phyloP scores from a whole-genome alignment of 2,329 filamentous ascomycete genomes.

The Ciborinia camelliae region DNA sequence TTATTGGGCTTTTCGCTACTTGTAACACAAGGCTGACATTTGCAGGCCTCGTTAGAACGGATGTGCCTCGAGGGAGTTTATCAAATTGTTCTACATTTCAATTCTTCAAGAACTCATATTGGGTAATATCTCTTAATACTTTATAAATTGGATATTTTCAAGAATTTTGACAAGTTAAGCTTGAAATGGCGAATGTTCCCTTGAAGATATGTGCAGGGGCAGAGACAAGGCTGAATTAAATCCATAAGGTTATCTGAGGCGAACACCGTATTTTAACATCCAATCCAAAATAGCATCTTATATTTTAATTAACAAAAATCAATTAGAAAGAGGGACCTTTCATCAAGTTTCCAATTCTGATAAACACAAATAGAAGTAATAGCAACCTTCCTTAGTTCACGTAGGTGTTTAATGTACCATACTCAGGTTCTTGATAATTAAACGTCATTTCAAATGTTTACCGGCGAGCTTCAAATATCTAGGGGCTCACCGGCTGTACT shows the following conservation, averaged over 20 bases:
- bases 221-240: neutral
- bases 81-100: neutral
- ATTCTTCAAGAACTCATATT: neutral
- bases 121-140: neutral
- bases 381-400: neutral
- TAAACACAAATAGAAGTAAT: neutral
- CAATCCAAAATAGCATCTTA: too few species aligned
- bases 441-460: neutral
- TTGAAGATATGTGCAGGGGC: too few species aligned
- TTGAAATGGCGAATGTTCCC: neutral
- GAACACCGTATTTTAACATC: too few species aligned
- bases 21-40: constrained; percentile 1
- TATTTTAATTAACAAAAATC: too few species aligned
- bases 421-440: fast-evolving
- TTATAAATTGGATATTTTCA: too few species aligned
- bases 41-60: neutral
- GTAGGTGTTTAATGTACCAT: too few species aligned
- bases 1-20: constrained; percentile 11
- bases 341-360: neutral
- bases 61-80: neutral
- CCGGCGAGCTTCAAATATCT: too few species aligned
- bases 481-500: too few species aligned
- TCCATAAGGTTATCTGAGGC: neutral
- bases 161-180: neutral
- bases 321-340: neutral